phyloP scores from a whole-genome alignment of 805 yeast species.

The Nakazawaea wyomingensis region DNA sequence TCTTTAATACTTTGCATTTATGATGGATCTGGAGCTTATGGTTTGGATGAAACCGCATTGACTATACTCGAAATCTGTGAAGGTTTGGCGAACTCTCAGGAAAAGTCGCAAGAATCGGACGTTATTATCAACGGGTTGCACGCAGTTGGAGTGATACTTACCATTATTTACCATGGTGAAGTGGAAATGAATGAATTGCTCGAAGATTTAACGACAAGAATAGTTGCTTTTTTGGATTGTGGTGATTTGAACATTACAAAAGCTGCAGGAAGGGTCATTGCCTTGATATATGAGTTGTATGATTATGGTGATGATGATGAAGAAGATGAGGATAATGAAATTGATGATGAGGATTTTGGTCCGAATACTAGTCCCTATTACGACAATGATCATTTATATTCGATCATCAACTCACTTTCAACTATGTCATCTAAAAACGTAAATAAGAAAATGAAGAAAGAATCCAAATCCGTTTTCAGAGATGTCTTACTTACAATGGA shows the following conservation, averaged over 20 bases:
- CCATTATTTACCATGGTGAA: conserved; percentile 35
- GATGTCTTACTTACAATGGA: conserved; percentile 49
- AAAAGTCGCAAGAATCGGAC: conserved; percentile 29
- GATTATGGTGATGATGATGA: conserved; percentile 36
- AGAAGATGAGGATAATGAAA: conserved; percentile 33
- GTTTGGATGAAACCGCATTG: conserved; percentile 39
- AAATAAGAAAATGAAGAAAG: conserved; percentile 59
- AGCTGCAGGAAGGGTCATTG: conserved; percentile 53
- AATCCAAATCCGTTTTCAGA: conserved; percentile 53
- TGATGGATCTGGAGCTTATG: conserved; percentile 45
- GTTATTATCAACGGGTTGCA: conserved; percentile 41
- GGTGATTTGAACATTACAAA: conserved; percentile 42
- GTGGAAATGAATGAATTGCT: conserved; percentile 33
- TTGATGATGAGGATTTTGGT: conserved; percentile 29
- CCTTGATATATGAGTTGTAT: conserved; percentile 49
- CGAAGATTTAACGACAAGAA: conserved; percentile 33
- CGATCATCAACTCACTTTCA: conserved; percentile 36
- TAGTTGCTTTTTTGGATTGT: conserved; percentile 37
- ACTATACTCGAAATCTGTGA: conserved; percentile 42
- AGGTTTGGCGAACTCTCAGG: conserved; percentile 15
- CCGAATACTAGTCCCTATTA: conserved; percentile 37
- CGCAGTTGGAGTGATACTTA: conserved; percentile 39
- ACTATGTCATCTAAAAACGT: conserved; percentile 50
- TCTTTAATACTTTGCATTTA: conserved; percentile 36
- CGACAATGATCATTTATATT: conserved; percentile 43